phyloP scores from a whole-genome alignment of 2,329 filamentous ascomycete species.

The Aspergillus tanneri region DNA sequence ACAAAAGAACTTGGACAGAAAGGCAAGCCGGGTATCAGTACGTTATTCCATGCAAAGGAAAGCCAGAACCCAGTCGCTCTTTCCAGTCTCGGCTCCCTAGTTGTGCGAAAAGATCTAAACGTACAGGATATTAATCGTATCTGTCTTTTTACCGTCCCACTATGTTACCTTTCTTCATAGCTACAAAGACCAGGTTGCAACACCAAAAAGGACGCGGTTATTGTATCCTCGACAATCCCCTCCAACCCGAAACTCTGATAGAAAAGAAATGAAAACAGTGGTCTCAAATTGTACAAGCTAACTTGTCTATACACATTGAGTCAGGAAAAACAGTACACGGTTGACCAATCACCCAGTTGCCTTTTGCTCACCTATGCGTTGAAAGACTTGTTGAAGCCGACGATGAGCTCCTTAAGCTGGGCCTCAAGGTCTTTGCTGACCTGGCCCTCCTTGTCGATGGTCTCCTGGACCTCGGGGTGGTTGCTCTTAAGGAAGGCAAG shows the following conservation, averaged over 20 bases:
- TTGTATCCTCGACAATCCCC: slow-evolving; percentile 13
- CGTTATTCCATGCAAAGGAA: slow-evolving; percentile 13
- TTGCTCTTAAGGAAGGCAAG: slow-evolving; percentile 87
- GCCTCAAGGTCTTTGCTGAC: slow-evolving; percentile 85
- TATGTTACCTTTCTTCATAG: slow-evolving; percentile 25
- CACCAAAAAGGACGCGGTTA: slow-evolving; percentile 23
- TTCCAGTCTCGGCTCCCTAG: slow-evolving; percentile 30
- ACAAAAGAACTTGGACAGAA: slow-evolving; percentile 18
- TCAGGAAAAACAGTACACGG: slow-evolving; percentile 41
- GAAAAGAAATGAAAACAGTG: slow-evolving; percentile 42
- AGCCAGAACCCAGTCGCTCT: slow-evolving; percentile 18
- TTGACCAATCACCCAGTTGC: slow-evolving; percentile 32
- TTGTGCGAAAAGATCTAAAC: slow-evolving; percentile 41
- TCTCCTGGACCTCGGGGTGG: slow-evolving; percentile 77
- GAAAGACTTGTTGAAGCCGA: slow-evolving; percentile 93
- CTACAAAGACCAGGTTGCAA: slow-evolving; percentile 27
- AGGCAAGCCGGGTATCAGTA: slow-evolving; percentile 26
- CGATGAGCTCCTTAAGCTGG: slow-evolving; percentile 66
- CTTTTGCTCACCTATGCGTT: slow-evolving; percentile 43
- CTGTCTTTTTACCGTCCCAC: slow-evolving; percentile 27
- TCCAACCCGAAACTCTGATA: slow-evolving; percentile 21
- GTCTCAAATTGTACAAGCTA: slow-evolving; percentile 48
- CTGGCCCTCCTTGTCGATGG: slow-evolving; percentile 92
- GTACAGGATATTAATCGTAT: slow-evolving; percentile 44
- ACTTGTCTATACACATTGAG: slow-evolving; percentile 46